A percentile compares a stretch with the other conserved stretches of the same genome.
These are phyloP conservation scores for Pinus tabuliformis DNA, from an alignment of 75 land plant genomes.

Conservation along the genomic window DNA sequence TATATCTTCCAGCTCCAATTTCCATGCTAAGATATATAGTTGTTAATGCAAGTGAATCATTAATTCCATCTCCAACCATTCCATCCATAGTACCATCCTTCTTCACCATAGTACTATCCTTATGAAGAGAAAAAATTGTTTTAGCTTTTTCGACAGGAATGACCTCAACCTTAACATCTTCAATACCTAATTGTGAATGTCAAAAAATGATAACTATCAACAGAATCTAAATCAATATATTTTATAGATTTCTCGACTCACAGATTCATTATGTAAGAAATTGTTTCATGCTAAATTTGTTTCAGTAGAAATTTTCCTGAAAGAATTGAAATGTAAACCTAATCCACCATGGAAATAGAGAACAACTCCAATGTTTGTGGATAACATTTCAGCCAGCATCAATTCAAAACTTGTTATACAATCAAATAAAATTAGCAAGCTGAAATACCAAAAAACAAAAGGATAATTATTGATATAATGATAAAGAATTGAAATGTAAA, in stretches of 20 bases:
- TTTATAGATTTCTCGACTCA: neutral
- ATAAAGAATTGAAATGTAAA: no score
- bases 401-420: neutral
- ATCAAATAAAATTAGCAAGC: neutral
- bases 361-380: neutral
- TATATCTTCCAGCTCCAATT: conserved; percentile 98
- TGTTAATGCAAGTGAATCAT: conserved; percentile 95
- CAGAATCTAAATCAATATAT: neutral
- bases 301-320: neutral
- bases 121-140: conserved; percentile 60
- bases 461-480: no score
- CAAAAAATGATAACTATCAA: neutral
- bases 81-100: conserved; percentile 77
- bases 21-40: conserved; percentile 99
- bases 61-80: conserved; percentile 98
- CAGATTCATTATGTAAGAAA: neutral
- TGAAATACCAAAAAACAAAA: neutral
- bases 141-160: conserved; percentile 94
- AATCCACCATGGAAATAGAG: neutral
- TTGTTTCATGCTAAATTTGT: neutral
- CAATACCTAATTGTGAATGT: conserved; percentile 65
- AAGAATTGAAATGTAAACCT: neutral
- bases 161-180: conserved; percentile 78
- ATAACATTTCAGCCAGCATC: neutral
- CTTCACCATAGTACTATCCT: no score